Conservation (phyloP, 495 filamentous ascomycete genomes). For the Podospora sp. region DNA sequence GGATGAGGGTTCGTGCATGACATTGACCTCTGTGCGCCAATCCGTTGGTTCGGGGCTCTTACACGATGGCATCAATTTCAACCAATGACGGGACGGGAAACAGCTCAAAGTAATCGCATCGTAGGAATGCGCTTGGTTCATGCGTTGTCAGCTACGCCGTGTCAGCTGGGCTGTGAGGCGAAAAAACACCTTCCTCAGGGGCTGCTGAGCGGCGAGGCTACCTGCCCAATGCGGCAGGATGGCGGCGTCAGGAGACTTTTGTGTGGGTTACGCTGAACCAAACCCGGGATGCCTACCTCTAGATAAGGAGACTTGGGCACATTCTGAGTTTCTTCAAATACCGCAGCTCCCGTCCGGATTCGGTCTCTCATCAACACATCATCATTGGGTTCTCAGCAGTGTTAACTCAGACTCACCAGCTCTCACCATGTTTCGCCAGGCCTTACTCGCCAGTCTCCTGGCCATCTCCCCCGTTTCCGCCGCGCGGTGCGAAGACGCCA, state of each 20-base stretch:
- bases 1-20: not conserved
- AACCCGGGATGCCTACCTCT: not conserved
- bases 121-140: not conserved
- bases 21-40: not conserved
- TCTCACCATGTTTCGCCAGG: too few species aligned
- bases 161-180: not conserved
- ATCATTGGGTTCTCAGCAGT: not conserved
- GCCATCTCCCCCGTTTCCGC: not conserved
- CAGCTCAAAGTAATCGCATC: not conserved
- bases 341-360: not conserved
- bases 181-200: not conserved
- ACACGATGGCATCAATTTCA: not conserved
- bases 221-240: too few species aligned
- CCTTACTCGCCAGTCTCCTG: not conserved
- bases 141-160: not conserved
- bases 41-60: not conserved
- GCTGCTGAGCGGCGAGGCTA: not conserved
- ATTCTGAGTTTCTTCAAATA: not conserved
- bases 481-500: not conserved
- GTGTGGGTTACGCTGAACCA: not conserved
- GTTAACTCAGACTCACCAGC: too few species aligned
- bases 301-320: not conserved
- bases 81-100: not conserved
- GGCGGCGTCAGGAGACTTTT: not conserved
- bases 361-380: not conserved